Conservation (phyloP, 140 eudicot species). For the Anethum foeniculum region DNA sequence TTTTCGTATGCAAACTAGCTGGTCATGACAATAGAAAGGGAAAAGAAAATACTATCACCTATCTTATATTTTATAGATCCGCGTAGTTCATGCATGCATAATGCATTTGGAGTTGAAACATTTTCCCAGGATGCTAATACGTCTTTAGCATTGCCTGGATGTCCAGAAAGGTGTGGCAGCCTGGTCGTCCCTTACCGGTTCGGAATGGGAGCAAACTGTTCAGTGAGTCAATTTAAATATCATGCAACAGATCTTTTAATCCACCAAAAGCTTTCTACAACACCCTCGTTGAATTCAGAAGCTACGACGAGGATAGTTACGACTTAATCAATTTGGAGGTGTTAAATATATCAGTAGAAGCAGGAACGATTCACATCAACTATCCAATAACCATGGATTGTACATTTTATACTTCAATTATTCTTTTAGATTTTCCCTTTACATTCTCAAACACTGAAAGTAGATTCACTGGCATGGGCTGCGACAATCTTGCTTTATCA, state of each 20-base stretch:
- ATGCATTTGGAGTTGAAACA: not conserved
- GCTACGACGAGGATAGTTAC: too few species aligned
- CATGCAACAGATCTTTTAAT: not conserved
- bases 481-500: not conserved
- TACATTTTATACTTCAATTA: not conserved
- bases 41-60: too few species aligned
- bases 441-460: not conserved
- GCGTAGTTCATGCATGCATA: too few species aligned
- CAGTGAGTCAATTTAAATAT: not conserved
- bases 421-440: rapidly evolving
- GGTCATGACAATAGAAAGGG: too few species aligned
- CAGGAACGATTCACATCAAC: not conserved
- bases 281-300: too few species aligned
- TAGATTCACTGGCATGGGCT: not conserved
- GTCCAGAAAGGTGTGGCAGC: not conserved
- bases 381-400: not conserved
- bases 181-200: not conserved
- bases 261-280: not conserved
- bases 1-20: too few species aligned
- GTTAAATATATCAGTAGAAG: not conserved
- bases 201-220: not conserved
- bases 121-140: not conserved
- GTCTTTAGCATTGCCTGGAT: not conserved
- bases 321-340: not conserved
- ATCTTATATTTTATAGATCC: too few species aligned